These are phyloP conservation scores for Gossypium turneri DNA, from an alignment of 345 rosid species.

Conservation along the genomic window DNA sequence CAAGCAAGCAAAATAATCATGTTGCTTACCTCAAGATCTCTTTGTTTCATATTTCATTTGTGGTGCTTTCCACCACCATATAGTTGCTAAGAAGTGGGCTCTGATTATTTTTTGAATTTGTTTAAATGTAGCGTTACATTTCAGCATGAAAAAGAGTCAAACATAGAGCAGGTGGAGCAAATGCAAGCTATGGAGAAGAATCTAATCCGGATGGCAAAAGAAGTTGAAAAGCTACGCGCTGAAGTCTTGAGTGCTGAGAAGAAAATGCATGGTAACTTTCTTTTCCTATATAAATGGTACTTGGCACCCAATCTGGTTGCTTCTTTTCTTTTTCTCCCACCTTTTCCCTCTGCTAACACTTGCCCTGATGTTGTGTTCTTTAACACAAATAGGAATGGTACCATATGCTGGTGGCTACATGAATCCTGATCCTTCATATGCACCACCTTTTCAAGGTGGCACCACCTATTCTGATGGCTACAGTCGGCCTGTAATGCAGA, in stretches of 20 bases:
- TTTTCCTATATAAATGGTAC: not conserved
- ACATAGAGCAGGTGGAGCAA: conserved; percentile 57
- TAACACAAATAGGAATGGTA: conserved; percentile 6
- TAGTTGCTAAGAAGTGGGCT: not conserved
- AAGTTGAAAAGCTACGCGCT: conserved; percentile 53
- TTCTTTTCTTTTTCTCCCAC: not conserved
- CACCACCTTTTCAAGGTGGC: conserved; percentile 18
- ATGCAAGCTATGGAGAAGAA: conserved; percentile 60
- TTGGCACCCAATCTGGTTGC: not conserved
- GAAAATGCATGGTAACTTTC: conserved; percentile 36
- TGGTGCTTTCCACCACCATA: not conserved
- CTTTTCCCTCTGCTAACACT: conserved; percentile 2
- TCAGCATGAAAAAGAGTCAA: conserved; percentile 59
- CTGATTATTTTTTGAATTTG: conserved; percentile 5
- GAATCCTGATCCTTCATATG: conserved; percentile 26
- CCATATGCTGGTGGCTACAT: conserved; percentile 27
- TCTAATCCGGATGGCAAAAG: conserved; percentile 58
- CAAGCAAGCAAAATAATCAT: no score
- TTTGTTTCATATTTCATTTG: not conserved
- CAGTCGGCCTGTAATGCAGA: conserved; percentile 22
- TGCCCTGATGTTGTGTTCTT: conserved; percentile 9
- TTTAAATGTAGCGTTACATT: conserved; percentile 45
- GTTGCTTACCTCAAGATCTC: not conserved
- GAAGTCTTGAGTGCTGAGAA: conserved; percentile 44
- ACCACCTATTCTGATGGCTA: conserved; percentile 29